These are phyloP conservation scores for Sutorius eximius DNA, from an alignment of 1,284 basidiomycete genomes.

Conservation along the genomic window DNA sequence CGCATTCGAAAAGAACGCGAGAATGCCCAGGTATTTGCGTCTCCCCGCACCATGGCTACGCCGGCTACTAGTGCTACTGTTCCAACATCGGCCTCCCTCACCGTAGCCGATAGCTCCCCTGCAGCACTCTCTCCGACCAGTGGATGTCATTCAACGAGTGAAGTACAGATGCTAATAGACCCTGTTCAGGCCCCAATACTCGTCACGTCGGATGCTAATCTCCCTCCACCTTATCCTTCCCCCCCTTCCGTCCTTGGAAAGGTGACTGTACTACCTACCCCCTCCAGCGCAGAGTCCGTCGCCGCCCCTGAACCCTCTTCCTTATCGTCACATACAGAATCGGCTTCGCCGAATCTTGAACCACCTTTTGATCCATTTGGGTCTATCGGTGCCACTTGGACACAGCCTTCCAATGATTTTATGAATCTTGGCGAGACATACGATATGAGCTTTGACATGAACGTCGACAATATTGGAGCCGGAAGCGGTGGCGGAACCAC, in stretches of 20 bases:
- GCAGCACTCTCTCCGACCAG: constrained; percentile 8
- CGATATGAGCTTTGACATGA: constrained; percentile 48
- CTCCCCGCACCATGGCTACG: constrained; percentile 36
- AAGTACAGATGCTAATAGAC: constrained; percentile 15
- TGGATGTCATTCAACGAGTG: constrained; percentile 26
- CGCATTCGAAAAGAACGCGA: constrained; percentile 65
- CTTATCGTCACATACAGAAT: constrained; percentile 11
- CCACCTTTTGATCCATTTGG: constrained; percentile 40
- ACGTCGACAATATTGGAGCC: constrained; percentile 40
- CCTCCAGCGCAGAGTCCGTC: constrained; percentile 26
- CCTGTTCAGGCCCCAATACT: constrained; percentile 11
- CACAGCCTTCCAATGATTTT: constrained; percentile 41
- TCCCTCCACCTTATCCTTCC: constrained; percentile 48
- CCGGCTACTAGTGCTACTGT: constrained; percentile 22
- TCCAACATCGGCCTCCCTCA: constrained; percentile 13
- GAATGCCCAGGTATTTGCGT: constrained; percentile 41
- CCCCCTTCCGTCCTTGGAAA: constrained; percentile 49
- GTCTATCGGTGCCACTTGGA: constrained; percentile 44
- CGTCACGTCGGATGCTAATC: constrained; percentile 21
- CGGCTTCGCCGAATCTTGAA: constrained; percentile 16
- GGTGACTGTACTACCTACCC: constrained; percentile 20
- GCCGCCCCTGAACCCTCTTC: constrained; percentile 7
- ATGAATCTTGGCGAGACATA: constrained; percentile 46
- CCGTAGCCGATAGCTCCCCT: constrained; percentile 17
- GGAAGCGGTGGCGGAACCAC: constrained; percentile 32